Evolutionary conservation across 345 rosid genomes (phyloP).

Genomic region (Eucalyptus sp.): DNA sequence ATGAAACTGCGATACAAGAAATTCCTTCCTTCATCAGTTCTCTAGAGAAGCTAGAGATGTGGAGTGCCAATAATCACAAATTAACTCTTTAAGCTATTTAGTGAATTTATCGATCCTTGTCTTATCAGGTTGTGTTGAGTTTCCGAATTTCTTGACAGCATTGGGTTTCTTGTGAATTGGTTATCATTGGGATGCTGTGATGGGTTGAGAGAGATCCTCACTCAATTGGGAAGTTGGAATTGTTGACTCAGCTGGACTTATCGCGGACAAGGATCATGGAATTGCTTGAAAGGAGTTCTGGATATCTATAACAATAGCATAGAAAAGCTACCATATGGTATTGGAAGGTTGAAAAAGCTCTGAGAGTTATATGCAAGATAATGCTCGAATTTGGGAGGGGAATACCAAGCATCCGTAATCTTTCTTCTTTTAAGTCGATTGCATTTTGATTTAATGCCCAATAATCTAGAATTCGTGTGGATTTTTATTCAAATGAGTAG

Average conservation of each 20-base stretch:
- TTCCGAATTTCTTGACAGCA: neutral
- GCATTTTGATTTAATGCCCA: neutral
- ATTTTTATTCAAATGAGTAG: neutral
- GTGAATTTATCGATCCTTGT: neutral
- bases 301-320: neutral
- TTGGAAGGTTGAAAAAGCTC: neutral
- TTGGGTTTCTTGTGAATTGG: neutral
- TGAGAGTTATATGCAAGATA: neutral
- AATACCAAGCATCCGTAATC: neutral
- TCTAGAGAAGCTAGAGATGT: neutral
- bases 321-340: neutral
- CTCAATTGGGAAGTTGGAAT: neutral
- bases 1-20: neutral
- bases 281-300: neutral
- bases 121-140: neutral
- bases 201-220: neutral
- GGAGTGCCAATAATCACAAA: neutral
- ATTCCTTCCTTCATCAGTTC: neutral
- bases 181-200: neutral
- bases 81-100: neutral
- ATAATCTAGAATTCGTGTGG: neutral
- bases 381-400: neutral
- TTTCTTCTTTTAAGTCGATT: neutral
- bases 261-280: accelerated
- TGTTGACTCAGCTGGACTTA: neutral